A percentile compares a stretch with the other conserved stretches of the same genome.
Conservation (phyloP, 2,329 filamentous ascomycete species). For the Acrodontium crateriforme region DNA sequence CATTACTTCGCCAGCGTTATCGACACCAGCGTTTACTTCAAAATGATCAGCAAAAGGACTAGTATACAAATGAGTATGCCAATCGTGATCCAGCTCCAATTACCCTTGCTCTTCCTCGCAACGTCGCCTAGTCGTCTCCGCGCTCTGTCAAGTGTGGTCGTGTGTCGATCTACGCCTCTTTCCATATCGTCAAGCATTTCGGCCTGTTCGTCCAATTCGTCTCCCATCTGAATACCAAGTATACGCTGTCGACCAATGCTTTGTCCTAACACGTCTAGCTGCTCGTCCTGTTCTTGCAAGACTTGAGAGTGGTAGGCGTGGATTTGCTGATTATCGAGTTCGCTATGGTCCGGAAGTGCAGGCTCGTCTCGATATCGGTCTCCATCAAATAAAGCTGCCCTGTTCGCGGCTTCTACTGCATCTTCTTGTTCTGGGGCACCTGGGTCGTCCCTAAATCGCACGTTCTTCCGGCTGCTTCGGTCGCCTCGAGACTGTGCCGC, state of each 20-base stretch:
- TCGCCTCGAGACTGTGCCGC: conserved; percentile 41
- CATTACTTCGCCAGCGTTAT: too few relatives aligned
- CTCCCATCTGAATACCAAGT: conserved; percentile 87
- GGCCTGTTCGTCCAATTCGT: conserved; percentile 86
- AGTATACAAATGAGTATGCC: conserved; percentile 65
- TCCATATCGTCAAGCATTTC: conserved; percentile 84
- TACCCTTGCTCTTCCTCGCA: conserved; percentile 61
- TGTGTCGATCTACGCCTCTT: conserved; percentile 66
- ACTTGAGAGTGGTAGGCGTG: conserved; percentile 72
- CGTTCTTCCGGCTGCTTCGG: conserved; percentile 29
- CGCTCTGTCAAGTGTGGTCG: conserved; percentile 61
- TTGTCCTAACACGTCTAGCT: conserved; percentile 76
- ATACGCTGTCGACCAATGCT: conserved; percentile 82
- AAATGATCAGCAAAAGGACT: conserved; percentile 65
- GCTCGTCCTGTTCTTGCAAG: conserved; percentile 79
- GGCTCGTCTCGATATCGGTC: conserved; percentile 56
- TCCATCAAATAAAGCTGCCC: conserved; percentile 42
- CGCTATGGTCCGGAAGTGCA: conserved; percentile 35
- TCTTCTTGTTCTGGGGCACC: conserved; percentile 25
- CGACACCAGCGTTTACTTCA: conserved; percentile 48
- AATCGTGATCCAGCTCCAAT: conserved; percentile 78
- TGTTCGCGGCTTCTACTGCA: conserved; percentile 34
- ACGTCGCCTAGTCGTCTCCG: conserved; percentile 58
- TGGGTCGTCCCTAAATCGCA: conserved; percentile 65
- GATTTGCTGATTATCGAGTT: conserved; percentile 69